A percentile compares a stretch with the other conserved stretches of the same genome.
phyloP scores from a whole-genome alignment of 2,329 filamentous ascomycete species.

The Aspergillus clavatus region DNA sequence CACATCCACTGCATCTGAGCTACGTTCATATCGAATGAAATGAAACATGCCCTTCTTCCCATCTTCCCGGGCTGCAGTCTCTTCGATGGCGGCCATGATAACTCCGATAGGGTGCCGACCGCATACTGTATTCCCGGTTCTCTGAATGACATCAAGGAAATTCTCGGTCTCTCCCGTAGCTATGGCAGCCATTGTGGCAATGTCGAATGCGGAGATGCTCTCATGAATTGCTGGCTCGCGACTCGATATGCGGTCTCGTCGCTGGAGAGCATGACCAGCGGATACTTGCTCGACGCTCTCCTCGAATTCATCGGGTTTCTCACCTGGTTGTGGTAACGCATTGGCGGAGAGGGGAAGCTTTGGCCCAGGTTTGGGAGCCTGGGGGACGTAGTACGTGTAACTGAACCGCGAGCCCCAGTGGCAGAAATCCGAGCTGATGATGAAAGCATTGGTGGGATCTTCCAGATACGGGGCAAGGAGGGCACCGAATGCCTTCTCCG shows the following conservation, averaged over 20 bases:
- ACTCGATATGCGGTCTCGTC: conserved; percentile 30
- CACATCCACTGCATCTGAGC: conserved; percentile 63
- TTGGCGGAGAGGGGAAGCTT: conserved; percentile 37
- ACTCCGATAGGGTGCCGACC: conserved; percentile 93
- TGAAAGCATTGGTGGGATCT: conserved; percentile 70
- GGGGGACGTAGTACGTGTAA: conserved; percentile 72
- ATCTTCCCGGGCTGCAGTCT: conserved; percentile 43
- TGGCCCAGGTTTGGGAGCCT: conserved; percentile 38
- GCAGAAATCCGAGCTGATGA: conserved; percentile 93
- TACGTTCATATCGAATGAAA: conserved; percentile 84
- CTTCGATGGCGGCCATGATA: conserved; percentile 80
- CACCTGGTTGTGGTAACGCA: conserved; percentile 39
- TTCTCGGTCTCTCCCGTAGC: conserved; percentile 65
- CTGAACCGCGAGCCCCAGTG: conserved; percentile 86
- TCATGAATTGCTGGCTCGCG: conserved; percentile 64
- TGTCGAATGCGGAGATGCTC: conserved; percentile 75
- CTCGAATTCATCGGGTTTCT: conserved; percentile 20
- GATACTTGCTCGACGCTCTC: conserved; percentile 27
- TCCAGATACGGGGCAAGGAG: conserved; percentile 73
- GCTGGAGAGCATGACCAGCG: conserved; percentile 24
- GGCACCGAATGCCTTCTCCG: conserved; percentile 64
- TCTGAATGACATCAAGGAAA: conserved; percentile 64
- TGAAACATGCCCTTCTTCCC: conserved; percentile 56
- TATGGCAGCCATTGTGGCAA: conserved; percentile 77
- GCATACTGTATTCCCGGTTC: conserved; percentile 87